Evolutionary conservation across 495 filamentous ascomycete genomes (phyloP).

Genomic region (Sordaria brevicollis): DNA sequence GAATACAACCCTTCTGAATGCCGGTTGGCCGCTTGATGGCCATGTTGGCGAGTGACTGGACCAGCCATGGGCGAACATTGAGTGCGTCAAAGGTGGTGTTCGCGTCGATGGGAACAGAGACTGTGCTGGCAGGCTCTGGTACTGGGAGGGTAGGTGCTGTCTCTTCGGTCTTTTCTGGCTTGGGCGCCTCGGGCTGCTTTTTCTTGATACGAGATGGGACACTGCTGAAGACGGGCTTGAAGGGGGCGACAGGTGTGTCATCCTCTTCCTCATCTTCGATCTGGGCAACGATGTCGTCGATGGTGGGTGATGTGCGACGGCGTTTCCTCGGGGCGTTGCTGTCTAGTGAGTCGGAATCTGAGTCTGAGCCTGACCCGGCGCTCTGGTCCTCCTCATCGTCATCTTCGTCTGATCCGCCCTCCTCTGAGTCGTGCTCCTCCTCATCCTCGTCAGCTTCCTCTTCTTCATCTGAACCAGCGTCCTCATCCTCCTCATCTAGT

Average conservation of each 20-base stretch:
- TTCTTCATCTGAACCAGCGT: not conserved
- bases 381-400: not conserved
- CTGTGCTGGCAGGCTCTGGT: slow-evolving; percentile 5
- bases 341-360: slow-evolving; percentile 35
- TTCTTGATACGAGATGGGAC: slow-evolving; percentile 42
- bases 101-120: slow-evolving; percentile 32
- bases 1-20: slow-evolving; percentile 88
- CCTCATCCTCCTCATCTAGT: not conserved
- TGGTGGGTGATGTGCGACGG: slow-evolving; percentile 29
- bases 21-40: slow-evolving; percentile 80
- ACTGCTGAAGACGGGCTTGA: slow-evolving; percentile 21
- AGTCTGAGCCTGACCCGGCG: slow-evolving; percentile 1
- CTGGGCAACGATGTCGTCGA: not conserved
- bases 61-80: slow-evolving; percentile 76
- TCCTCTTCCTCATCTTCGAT: slow-evolving; percentile 6
- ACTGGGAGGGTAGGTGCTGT: not conserved
- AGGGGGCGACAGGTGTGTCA: not conserved
- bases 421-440: not conserved
- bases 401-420: not conserved
- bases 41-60: slow-evolving; percentile 75
- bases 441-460: not conserved
- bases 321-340: slow-evolving; percentile 36
- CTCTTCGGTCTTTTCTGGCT: not conserved
- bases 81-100: slow-evolving; percentile 64
- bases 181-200: slow-evolving; percentile 5